Conservation (phyloP, 306 rosid species). For the Trifolium dubium region DNA sequence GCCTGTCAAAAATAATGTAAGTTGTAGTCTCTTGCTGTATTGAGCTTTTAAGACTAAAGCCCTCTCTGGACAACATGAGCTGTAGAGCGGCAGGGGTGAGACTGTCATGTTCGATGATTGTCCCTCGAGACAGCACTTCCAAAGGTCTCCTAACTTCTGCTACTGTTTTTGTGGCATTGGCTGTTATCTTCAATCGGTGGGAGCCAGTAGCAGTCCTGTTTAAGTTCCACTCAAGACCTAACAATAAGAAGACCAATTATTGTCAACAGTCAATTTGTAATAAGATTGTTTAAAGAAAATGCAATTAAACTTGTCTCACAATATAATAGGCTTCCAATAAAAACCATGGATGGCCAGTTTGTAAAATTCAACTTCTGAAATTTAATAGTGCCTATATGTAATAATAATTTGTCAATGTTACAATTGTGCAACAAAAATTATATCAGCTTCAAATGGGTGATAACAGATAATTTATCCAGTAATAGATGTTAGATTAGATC, state of each 20-base stretch:
- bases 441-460: slow-evolving; percentile 10
- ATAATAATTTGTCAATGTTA: slow-evolving; percentile 5
- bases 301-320: slow-evolving; percentile 26
- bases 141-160: slow-evolving; percentile 79
- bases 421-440: neutral
- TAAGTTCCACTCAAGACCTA: slow-evolving; percentile 69
- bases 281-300: neutral
- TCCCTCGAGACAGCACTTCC: slow-evolving; percentile 82
- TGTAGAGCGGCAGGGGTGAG: slow-evolving; percentile 73
- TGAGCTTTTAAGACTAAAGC: slow-evolving; percentile 55
- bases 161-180: slow-evolving; percentile 83
- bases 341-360: slow-evolving; percentile 8
- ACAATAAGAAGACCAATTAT: slow-evolving; percentile 37
- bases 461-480: neutral
- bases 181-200: slow-evolving; percentile 71
- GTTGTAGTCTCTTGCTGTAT: slow-evolving; percentile 76
- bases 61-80: slow-evolving; percentile 71
- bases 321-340: slow-evolving; percentile 20
- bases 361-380: neutral
- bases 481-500: neutral
- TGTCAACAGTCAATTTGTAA: slow-evolving; percentile 33
- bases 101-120: slow-evolving; percentile 56
- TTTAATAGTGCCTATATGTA: slow-evolving; percentile 5
- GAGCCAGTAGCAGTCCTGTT: slow-evolving; percentile 68
- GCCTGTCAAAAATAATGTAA: slow-evolving; percentile 68